Evolutionary conservation across 805 yeast species (phyloP).

Genomic region (Citeromyces matritensis): DNA sequence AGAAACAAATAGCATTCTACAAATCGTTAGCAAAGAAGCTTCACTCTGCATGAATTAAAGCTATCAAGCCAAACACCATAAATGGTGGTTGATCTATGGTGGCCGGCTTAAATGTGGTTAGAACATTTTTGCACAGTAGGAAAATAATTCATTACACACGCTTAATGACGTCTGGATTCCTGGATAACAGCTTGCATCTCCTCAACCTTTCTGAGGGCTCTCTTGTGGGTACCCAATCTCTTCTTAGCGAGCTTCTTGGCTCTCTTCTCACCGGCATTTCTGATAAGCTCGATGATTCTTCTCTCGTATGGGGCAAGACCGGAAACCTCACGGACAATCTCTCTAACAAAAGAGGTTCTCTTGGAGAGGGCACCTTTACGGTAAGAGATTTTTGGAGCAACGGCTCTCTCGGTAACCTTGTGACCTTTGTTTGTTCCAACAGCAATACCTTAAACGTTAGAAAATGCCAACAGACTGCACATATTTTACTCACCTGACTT

Average conservation of each 20-base stretch:
- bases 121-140: too few species aligned
- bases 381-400: conserved; percentile 82
- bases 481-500: conserved; percentile 42
- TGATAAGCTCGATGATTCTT: conserved; percentile 97
- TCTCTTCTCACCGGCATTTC: conserved; percentile 99
- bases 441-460: conserved; percentile 65
- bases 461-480: too few species aligned
- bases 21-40: too few species aligned
- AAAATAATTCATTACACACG: conserved; percentile 1
- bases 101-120: too few species aligned
- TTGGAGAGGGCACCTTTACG: conserved; percentile 94
- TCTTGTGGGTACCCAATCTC: conserved; percentile 99
- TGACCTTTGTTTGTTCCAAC: conserved; percentile 99
- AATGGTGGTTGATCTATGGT: too few species aligned
- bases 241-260: conserved; percentile 99
- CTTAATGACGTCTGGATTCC: conserved; percentile 89
- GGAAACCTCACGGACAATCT: conserved; percentile 89
- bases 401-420: conserved; percentile 78
- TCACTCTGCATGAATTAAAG: too few species aligned
- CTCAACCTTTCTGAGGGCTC: conserved; percentile 99
- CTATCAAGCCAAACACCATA: too few species aligned
- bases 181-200: conserved; percentile 94
- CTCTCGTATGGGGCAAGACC: conserved; percentile 99
- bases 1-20: too few species aligned
- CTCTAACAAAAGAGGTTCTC: conserved; percentile 93